Evolutionary conservation across 1,139 yeast genomes (phyloP), one percentile per base, ranked within the genome.

Genomic region (Debaryomyces udenii): DNA sequence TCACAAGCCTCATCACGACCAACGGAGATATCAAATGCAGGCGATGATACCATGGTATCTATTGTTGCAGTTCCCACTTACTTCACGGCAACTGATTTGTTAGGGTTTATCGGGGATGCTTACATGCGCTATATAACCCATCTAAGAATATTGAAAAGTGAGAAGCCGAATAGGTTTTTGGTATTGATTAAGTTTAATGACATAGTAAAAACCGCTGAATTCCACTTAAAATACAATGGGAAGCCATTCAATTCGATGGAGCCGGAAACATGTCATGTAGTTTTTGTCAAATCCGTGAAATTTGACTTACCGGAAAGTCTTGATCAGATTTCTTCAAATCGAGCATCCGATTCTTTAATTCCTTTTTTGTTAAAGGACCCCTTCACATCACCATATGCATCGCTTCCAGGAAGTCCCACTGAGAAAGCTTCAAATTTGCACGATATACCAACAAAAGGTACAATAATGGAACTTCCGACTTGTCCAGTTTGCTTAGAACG

Each of bases 401-500:
- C 36, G 6, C 20, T 23, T 10, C 31, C 39, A 15, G 29, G 17
- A 16, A 40, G 32, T 29, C 42, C 41, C 9, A 24, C 35, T 3
- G 17, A n/a, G 9, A 27, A 32, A 10, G 15, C 37, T 3, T 28
- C 43, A 4, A 11, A 14, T 32, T 27, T 31, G 28, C 42, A 38
- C n/a, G 20, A 27, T 28, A 47, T 48, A 3, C 47, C 47, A 11
- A 43, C 44, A 23, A 41, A 51, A 18, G 46, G 45, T 4, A 42
- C 50, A 3, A 53, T 74, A 14, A 66, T 78, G 15, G 97, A 91
- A 56, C 68, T 91, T 14, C 96, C 98, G 0, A 86, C 95, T 0
- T 91, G 98, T 55, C 96, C 97, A 0, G 97, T 91, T 0, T 91
- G 98, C 56, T 68, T 91, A 17, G 98, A 91, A 53, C 69, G 96